Conservation (phyloP, 2,329 filamentous ascomycete genomes). For the Epichloe sp. region DNA sequence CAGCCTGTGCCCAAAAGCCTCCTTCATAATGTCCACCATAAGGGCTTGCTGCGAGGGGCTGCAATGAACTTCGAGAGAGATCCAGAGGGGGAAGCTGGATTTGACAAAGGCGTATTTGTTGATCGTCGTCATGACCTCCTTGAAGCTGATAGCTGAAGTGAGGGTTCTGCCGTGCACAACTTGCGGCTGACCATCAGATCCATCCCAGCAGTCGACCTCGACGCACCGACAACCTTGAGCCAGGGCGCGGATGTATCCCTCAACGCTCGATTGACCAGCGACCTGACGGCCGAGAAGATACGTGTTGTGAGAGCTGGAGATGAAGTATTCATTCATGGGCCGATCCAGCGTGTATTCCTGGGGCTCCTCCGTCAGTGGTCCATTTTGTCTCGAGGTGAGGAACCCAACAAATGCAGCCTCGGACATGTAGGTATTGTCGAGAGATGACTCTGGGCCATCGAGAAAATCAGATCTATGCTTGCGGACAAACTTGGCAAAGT, state of each 20-base stretch:
- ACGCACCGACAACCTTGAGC: constrained; percentile 86
- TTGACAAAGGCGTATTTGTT: constrained; percentile 87
- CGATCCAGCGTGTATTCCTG: constrained; percentile 56
- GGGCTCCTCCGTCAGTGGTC: constrained; percentile 49
- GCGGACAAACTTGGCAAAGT: constrained; percentile 59
- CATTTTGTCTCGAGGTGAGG: constrained; percentile 61
- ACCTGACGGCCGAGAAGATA: constrained; percentile 89
- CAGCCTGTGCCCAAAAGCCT: constrained; percentile 68
- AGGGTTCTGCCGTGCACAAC: constrained; percentile 86
- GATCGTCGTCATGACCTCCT: constrained; percentile 84
- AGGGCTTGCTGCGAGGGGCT: constrained; percentile 64
- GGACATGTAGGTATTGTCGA: constrained; percentile 48
- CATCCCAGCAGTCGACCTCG: constrained; percentile 98
- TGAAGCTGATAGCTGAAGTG: constrained; percentile 79
- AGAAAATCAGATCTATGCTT: constrained; percentile 37
- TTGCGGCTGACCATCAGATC: constrained; percentile 70
- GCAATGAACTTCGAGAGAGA: constrained; percentile 95
- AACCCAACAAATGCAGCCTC: constrained; percentile 68
- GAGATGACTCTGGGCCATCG: constrained; percentile 28
- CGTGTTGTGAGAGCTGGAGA: constrained; percentile 97
- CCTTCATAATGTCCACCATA: constrained; percentile 85
- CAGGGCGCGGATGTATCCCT: constrained; percentile 85
- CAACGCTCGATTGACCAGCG: constrained; percentile 78
- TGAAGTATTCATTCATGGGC: constrained; percentile 92
- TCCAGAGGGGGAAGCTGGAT: constrained; percentile 79